These are phyloP conservation scores for Arachis hypogaea DNA, from an alignment of 306 rosid species.

Conservation along the genomic window DNA sequence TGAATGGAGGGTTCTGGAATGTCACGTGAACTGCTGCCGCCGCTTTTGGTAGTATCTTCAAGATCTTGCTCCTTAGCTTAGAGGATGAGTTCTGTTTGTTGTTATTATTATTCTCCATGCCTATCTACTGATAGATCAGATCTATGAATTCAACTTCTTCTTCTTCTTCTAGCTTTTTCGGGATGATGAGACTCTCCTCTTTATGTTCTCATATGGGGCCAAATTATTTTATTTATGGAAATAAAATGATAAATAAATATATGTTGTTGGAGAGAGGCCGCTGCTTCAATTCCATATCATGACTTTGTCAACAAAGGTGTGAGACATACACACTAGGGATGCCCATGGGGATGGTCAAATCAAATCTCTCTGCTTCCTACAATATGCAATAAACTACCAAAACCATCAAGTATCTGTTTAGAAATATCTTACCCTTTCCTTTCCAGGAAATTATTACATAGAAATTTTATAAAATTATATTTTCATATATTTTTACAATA, in stretches of 20 bases:
- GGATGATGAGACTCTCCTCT: not conserved
- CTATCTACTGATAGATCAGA: too few relatives aligned
- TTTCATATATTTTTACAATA: too few relatives aligned
- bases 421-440: slow-evolving; percentile 30
- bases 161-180: too few relatives aligned
- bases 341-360: slow-evolving; percentile 52
- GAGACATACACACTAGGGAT: not conserved
- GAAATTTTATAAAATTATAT: too few relatives aligned
- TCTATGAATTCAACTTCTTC: too few relatives aligned
- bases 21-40: slow-evolving; percentile 49
- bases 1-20: slow-evolving; percentile 67
- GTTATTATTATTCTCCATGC: slow-evolving; percentile 47
- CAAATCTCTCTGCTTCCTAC: slow-evolving; percentile 17
- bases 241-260: too few relatives aligned
- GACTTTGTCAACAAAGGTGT: slow-evolving; percentile 52
- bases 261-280: too few relatives aligned
- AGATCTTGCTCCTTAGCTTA: slow-evolving; percentile 58
- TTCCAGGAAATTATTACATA: too few relatives aligned
- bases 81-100: slow-evolving; percentile 15
- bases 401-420: not conserved
- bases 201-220: not conserved
- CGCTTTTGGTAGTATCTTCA: slow-evolving; percentile 72
- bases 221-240: not conserved
- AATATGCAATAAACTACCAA: not conserved
- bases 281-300: not conserved